A percentile compares a stretch with the other conserved stretches of the same genome.
Evolutionary conservation across 148 eudicot genomes (phyloP).

Genomic region (Dianthus caryophyllus): DNA sequence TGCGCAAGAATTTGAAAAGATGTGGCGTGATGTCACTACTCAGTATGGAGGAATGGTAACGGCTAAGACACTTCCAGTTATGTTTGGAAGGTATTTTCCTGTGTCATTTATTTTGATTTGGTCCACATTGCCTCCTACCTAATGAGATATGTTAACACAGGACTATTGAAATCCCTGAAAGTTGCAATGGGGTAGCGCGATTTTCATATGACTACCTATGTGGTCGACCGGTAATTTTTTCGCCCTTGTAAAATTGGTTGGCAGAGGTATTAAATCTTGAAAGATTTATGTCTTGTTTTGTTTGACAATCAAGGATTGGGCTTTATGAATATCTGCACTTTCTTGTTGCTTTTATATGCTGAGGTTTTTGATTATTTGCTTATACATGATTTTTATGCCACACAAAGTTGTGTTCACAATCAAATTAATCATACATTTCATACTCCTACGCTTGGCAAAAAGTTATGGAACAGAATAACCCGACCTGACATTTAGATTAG

Average conservation of each 20-base stretch:
- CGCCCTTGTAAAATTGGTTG: not conserved
- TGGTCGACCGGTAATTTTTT: constrained; percentile 67
- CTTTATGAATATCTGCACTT: not conserved
- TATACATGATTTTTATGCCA: too few relatives aligned
- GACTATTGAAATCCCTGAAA: constrained; percentile 64
- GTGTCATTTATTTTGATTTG: not conserved
- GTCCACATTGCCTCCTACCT: not conserved
- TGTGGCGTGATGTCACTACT: constrained; percentile 49
- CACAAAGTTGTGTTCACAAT: too few relatives aligned
- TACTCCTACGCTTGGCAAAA: not conserved
- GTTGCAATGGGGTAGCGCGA: constrained; percentile 88
- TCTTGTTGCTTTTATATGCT: not conserved
- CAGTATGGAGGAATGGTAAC: constrained; percentile 49
- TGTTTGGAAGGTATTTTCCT: constrained; percentile 83
- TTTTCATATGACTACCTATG: constrained; percentile 83
- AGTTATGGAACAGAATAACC: too few relatives aligned
- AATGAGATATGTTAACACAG: constrained; percentile 32
- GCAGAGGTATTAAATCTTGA: not conserved
- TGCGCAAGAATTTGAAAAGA: constrained; percentile 46
- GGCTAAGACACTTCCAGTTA: constrained; percentile 62
- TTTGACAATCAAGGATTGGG: not conserved
- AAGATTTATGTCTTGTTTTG: not conserved
- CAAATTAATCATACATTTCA: not conserved
- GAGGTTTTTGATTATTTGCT: not conserved
- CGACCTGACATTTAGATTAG: too few relatives aligned